A percentile compares a stretch with the other conserved stretches of the same genome.
Evolutionary conservation across 352 stramenopile species (phyloP).

Genomic region (Globisporangium sylvaticum): DNA sequence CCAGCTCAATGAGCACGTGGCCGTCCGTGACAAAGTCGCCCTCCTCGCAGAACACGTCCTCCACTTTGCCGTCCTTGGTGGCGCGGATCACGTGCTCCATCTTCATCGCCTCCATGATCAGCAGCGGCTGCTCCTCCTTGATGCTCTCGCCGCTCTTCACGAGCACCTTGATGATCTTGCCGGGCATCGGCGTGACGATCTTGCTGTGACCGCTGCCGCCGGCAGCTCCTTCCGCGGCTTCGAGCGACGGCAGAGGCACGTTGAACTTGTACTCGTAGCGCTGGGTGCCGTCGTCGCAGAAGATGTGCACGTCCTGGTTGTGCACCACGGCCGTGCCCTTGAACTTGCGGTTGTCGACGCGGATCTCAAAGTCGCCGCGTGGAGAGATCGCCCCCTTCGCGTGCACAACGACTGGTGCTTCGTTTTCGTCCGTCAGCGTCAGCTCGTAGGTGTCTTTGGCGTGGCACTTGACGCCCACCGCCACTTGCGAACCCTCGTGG

Average conservation of each 20-base stretch:
- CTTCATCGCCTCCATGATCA: slow-evolving; percentile 98
- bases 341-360: slow-evolving; percentile 59
- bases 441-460: slow-evolving; percentile 42
- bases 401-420: slow-evolving; percentile 17
- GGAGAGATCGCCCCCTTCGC: slow-evolving; percentile 32
- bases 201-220: slow-evolving; percentile 42
- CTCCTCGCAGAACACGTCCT: slow-evolving; percentile 62
- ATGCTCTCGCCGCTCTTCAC: slow-evolving; percentile 87
- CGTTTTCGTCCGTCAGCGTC: slow-evolving; percentile 21
- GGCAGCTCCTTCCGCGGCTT: slow-evolving; percentile 20
- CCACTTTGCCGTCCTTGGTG: slow-evolving; percentile 66
- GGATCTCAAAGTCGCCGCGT: slow-evolving; percentile 62
- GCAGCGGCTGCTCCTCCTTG: slow-evolving; percentile 80
- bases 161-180: slow-evolving; percentile 91
- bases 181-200: slow-evolving; percentile 92
- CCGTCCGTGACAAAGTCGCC: slow-evolving; percentile 77
- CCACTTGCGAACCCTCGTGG: slow-evolving; percentile 38
- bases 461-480: slow-evolving; percentile 39
- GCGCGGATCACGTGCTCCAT: slow-evolving; percentile 91
- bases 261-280: slow-evolving; percentile 84
- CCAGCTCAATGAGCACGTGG: slow-evolving; percentile 65
- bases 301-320: slow-evolving; percentile 68
- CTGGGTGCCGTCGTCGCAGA: slow-evolving; percentile 69
- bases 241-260: slow-evolving; percentile 56
- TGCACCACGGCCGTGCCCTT: slow-evolving; percentile 63